Base-by-base conservation (phyloP, 2,329 filamentous ascomycete genomes). In the Neobulgaria alba region DNA sequence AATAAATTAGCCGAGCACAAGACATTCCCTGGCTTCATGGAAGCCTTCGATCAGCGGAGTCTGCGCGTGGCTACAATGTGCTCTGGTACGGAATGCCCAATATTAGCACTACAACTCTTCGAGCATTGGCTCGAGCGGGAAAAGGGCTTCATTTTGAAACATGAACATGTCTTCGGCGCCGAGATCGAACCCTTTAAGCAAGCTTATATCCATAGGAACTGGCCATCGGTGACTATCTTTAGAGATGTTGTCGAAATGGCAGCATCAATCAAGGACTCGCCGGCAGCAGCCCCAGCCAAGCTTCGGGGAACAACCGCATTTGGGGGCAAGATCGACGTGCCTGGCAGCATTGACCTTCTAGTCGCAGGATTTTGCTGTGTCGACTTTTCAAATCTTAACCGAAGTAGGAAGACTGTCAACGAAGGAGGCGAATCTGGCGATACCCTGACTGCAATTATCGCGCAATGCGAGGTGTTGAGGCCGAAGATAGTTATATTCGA, bases 351-450 rank as follows among this genome's bases (percentile, higher is more conserved):
- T 1, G 79, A 89, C 47, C 56, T 90, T 0, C 62, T 90, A 1
- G 65, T 89, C 33, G 80, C 80, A 5, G 85, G 85, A 0, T 85
- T 81, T 31, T 79, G 82, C 0, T 92, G 85, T 50, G 81, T 85
- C 2, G 84, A 89, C 52, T 85, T 82, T 48, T 89, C 84, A 0
- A 55, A 49, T 0, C 59, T 88, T 21, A 90, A 88, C 57, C 72
- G 64, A 36, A 58, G 66, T 3, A 63, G 64, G 12, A 77, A 76
- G 42, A 59, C 60, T 0, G 57, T 79, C 0, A 61, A 68, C 1
- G 65, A 72, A 5, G 62, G 69, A 10, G 81, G 81, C 2, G 76
- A 86, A 50, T 85, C 82, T 0, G 72, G 70, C 0, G 67, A 73
- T 26, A 87, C 83, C 0, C 83, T 83, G 56, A 64, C 67, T 29